Conservation (phyloP, 1,139 yeast species). For the Yamadazyma siamensis region DNA sequence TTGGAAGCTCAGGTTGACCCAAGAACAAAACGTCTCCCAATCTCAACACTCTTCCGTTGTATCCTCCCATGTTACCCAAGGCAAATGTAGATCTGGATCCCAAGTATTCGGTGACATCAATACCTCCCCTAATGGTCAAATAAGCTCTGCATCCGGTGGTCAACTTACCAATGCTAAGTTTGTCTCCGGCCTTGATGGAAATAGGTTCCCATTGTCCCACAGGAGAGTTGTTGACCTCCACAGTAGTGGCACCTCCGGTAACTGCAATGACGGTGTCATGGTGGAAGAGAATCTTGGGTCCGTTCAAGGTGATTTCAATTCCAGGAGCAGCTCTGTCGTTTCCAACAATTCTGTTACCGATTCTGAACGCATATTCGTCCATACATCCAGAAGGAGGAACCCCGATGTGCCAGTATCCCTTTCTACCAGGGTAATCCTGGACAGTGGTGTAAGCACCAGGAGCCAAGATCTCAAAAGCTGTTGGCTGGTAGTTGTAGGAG, state of each 20-base stretch:
- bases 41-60: conserved; percentile 86
- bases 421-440: conserved; percentile 94
- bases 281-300: conserved; percentile 85
- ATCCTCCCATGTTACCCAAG: conserved; percentile 90
- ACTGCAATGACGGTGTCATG: conserved; percentile 72
- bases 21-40: conserved; percentile 88
- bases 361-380: conserved; percentile 87
- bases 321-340: conserved; percentile 81
- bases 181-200: conserved; percentile 67
- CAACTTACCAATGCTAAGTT: conserved; percentile 75
- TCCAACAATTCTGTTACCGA: conserved; percentile 89
- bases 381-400: conserved; percentile 99
- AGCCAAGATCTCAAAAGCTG: conserved; percentile 74
- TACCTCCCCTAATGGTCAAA: conserved; percentile 86
- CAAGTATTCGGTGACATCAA: conserved; percentile 89
- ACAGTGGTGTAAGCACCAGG: conserved; percentile 97
- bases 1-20: conserved; percentile 69
- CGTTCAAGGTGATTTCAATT: conserved; percentile 81
- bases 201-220: conserved; percentile 67
- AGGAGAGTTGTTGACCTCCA: conserved; percentile 60
- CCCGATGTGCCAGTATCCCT: conserved; percentile 83
- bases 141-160: conserved; percentile 84
- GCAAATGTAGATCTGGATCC: conserved; percentile 98
- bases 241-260: conserved; percentile 77
- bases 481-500: conserved; percentile 72